Evolutionary conservation across 805 yeast genomes (phyloP).

Genomic region (baker's yeast (Saccharomyces cerevisiae)): DNA sequence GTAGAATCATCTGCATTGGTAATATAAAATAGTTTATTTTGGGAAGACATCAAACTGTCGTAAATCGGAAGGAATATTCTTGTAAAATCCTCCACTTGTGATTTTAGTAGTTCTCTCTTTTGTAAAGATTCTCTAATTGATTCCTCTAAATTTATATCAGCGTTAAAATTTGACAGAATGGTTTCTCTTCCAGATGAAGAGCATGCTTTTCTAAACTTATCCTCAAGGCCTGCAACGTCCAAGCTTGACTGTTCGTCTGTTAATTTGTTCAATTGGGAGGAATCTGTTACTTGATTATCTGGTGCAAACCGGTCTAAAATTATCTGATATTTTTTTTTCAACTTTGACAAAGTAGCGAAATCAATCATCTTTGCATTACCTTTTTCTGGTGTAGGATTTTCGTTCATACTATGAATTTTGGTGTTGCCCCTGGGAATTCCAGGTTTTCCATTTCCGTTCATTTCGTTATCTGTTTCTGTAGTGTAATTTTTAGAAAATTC

Average conservation of each 20-base stretch:
- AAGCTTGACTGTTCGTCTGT: neutral
- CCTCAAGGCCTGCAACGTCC: conserved; percentile 20
- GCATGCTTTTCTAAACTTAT: conserved; percentile 32
- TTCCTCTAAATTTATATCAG: neutral
- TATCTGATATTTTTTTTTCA: neutral
- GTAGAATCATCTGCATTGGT: neutral
- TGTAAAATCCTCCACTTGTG: neutral
- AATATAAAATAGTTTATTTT: neutral
- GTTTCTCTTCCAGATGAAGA: conserved; percentile 30
- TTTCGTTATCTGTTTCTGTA: neutral
- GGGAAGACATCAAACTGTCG: neutral
- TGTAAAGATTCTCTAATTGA: neutral
- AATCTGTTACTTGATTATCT: neutral
- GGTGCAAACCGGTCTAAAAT: neutral
- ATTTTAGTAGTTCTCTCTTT: neutral
- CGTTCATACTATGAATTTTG: neutral
- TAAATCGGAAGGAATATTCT: neutral
- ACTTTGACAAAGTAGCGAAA: neutral
- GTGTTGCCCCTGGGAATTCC: neutral
- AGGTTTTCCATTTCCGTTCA: neutral
- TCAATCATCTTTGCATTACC: neutral
- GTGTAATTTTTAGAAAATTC: neutral
- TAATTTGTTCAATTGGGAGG: neutral
- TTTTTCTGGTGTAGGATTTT: neutral
- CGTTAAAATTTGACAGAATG: conserved; percentile 27